Evolutionary conservation across 495 filamentous ascomycete species (phyloP).

Genomic region (Penicillium alfredii): DNA sequence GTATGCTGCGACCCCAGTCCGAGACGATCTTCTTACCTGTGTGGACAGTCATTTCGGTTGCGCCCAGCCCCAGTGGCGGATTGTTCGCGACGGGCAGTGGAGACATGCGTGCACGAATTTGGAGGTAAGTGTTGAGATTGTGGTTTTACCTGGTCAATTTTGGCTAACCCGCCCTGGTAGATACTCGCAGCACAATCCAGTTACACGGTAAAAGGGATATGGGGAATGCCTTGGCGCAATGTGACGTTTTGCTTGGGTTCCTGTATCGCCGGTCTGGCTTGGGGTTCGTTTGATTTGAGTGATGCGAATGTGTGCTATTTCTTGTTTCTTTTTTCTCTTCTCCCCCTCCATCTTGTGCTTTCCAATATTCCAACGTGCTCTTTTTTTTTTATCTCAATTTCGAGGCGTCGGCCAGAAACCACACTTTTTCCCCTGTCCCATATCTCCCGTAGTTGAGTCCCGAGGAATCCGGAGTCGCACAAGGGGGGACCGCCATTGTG

Average conservation of each 20-base stretch:
- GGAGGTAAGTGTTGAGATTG: conserved; percentile 58
- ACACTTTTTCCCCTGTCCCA: too few species aligned
- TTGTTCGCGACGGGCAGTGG: conserved; percentile 85
- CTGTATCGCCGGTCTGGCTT: conserved; percentile 17
- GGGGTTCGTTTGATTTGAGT: conserved; percentile 9
- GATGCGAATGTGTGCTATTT: too few species aligned
- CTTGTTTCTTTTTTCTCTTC: too few species aligned
- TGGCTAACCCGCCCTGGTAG: too few species aligned
- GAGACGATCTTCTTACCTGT: background rate
- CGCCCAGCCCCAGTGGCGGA: conserved; percentile 72
- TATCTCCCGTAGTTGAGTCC: too few species aligned
- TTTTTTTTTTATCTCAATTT: conserved; percentile 2
- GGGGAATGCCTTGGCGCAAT: conserved; percentile 40
- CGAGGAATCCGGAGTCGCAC: too few species aligned
- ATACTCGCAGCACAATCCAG: conserved; percentile 42
- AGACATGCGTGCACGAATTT: conserved; percentile 87
- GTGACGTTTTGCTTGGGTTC: conserved; percentile 22
- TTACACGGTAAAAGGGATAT: conserved; percentile 41
- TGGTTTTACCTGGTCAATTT: conserved; percentile 2
- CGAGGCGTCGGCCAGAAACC: too few species aligned
- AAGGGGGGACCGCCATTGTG: too few species aligned
- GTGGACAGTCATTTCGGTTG: conserved; percentile 71
- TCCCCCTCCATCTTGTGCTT: too few species aligned
- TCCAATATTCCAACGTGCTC: too few species aligned
- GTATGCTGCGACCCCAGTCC: conserved; percentile 12